Percentiles rank a stretch among this genome's conserved stretches.
Conservation (phyloP, 495 filamentous ascomycete genomes). For the Thozetella sp. region DNA sequence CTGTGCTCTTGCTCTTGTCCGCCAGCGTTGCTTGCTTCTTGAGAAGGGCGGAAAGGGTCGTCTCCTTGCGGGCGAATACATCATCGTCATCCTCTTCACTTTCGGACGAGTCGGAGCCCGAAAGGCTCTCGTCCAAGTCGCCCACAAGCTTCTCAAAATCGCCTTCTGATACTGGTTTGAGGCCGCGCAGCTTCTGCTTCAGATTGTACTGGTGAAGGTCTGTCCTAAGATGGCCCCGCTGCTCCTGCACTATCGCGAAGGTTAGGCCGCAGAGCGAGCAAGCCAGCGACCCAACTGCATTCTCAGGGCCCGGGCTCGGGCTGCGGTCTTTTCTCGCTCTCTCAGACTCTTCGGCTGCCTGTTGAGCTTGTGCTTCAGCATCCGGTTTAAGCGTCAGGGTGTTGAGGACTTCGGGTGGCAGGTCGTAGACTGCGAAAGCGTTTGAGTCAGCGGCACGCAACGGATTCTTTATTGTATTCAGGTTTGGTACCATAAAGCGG, state of each 20-base stretch:
- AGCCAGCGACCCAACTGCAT: slow-evolving; percentile 64
- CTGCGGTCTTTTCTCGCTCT: slow-evolving; percentile 35
- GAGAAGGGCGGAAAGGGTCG: slow-evolving; percentile 69
- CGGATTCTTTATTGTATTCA: no score
- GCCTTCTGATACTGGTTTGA: slow-evolving; percentile 65
- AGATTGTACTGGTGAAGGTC: slow-evolving; percentile 94
- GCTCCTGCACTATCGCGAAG: slow-evolving; percentile 75
- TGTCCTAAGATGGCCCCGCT: slow-evolving; percentile 83
- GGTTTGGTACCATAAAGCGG: slow-evolving; percentile 33
- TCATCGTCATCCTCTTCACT: slow-evolving; percentile 54
- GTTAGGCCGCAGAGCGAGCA: slow-evolving; percentile 79
- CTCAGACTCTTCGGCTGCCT: slow-evolving; percentile 21
- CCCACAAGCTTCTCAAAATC: slow-evolving; percentile 86
- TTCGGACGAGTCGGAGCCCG: slow-evolving; percentile 67
- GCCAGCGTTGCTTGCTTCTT: slow-evolving; percentile 81
- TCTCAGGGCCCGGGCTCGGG: slow-evolving; percentile 20
- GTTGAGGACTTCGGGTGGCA: slow-evolving; percentile 75
- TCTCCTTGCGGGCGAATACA: slow-evolving; percentile 47
- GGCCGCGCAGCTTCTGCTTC: slow-evolving; percentile 81
- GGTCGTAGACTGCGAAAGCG: slow-evolving; percentile 70
- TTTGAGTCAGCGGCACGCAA: neutral
- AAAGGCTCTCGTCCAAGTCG: slow-evolving; percentile 87
- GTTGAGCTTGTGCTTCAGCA: slow-evolving; percentile 27
- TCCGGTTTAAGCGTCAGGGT: slow-evolving; percentile 65
- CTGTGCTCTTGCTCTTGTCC: slow-evolving; percentile 27